Conservation (phyloP, 225 moss, liverwort and hornwort species). For the Anthoceros angustus region DNA sequence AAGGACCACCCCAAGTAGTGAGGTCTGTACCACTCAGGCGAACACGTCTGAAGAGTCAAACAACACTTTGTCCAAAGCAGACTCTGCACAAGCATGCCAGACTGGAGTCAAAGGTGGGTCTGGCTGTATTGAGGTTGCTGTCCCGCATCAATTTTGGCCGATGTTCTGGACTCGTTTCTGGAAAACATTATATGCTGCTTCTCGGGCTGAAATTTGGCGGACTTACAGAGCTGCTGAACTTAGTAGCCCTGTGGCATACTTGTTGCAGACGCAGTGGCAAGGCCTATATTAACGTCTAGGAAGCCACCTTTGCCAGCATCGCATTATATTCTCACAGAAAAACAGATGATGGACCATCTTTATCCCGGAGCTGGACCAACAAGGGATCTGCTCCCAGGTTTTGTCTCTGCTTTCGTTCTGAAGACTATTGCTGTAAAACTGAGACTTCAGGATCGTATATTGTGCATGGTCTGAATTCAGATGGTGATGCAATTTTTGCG, state of each 20-base stretch:
- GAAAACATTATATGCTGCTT: background rate
- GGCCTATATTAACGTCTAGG: background rate
- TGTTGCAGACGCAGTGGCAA: background rate
- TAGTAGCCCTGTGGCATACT: too few species aligned
- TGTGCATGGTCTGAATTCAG: background rate
- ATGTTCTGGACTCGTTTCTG: background rate
- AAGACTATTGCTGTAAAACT: background rate
- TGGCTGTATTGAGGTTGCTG: background rate
- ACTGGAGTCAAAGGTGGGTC: background rate
- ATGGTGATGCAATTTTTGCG: too few species aligned
- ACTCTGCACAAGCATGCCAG: background rate
- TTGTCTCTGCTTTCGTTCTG: background rate
- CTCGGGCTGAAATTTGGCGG: background rate
- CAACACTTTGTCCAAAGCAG: background rate
- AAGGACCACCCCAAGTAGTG: background rate
- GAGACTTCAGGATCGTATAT: background rate
- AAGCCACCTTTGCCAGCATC: conserved; percentile 27
- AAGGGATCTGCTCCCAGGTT: background rate
- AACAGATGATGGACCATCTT: conserved; percentile 62
- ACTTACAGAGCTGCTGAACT: too few species aligned
- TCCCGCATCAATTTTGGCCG: background rate
- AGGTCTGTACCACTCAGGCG: background rate
- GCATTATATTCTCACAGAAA: conserved; percentile 42
- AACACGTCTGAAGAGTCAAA: background rate
- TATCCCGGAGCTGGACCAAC: conserved; percentile 29